phyloP scores from a whole-genome alignment of 768 basidiomycete genomes.

The Mycena pura region DNA sequence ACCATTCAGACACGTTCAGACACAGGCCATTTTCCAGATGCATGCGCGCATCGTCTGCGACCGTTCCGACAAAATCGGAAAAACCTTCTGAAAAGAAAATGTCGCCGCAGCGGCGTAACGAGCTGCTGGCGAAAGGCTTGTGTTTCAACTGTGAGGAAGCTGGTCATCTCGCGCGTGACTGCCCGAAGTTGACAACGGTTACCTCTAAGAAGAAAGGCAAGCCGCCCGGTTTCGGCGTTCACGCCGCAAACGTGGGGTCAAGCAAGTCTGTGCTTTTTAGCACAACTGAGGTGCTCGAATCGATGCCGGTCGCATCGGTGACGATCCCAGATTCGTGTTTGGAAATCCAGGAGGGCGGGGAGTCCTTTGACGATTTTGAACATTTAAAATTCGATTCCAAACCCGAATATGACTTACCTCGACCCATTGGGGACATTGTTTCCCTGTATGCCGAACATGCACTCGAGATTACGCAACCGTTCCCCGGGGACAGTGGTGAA shows the following conservation, averaged over 20 bases:
- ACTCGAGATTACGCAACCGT: too few relatives aligned
- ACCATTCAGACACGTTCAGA: too few relatives aligned
- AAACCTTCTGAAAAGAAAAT: not conserved
- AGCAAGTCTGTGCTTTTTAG: not conserved
- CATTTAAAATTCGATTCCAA: too few relatives aligned
- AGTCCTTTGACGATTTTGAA: not conserved
- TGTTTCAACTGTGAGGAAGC: conserved; percentile 38
- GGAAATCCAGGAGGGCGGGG: conserved; percentile 5
- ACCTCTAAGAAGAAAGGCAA: not conserved
- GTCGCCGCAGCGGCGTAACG: conserved; percentile 11
- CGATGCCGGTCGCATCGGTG: not conserved
- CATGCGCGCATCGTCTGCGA: not conserved
- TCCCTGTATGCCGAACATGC: too few relatives aligned
- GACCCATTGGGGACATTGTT: too few relatives aligned
- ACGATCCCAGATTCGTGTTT: not conserved
- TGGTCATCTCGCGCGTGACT: conserved; percentile 32
- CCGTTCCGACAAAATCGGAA: not conserved
- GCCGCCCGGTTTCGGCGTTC: conserved; percentile 1
- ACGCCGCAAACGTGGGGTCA: not conserved
- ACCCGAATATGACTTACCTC: too few relatives aligned
- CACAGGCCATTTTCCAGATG: too few relatives aligned
- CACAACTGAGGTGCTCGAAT: not conserved
- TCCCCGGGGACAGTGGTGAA: too few relatives aligned
- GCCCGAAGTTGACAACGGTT: not conserved
- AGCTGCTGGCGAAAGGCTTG: conserved; percentile 26